Evolutionary conservation across 805 yeast genomes (phyloP).

Genomic region (Kluyveromyces nonfermentans): DNA sequence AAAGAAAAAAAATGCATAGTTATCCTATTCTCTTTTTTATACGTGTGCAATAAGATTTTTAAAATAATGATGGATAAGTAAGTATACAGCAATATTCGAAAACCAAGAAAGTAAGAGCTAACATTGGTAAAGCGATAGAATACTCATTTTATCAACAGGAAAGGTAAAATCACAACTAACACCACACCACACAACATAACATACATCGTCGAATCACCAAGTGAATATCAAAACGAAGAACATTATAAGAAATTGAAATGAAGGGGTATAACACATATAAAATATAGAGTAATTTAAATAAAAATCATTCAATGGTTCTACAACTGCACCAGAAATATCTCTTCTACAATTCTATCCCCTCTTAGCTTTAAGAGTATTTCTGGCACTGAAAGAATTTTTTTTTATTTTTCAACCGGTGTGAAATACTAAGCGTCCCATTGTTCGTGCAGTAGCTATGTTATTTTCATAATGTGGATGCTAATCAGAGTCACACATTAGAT

Average conservation of each 20-base stretch:
- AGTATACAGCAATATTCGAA: background rate
- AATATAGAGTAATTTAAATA: too few species aligned
- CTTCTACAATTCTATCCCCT: background rate
- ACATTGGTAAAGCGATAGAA: background rate
- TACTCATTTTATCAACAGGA: too few species aligned
- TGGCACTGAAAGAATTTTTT: background rate
- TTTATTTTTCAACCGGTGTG: background rate
- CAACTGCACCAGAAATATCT: background rate
- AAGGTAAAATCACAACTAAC: too few species aligned
- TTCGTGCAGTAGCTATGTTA: background rate
- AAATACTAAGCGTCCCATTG: background rate
- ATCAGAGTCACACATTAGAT: background rate
- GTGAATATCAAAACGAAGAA: too few species aligned
- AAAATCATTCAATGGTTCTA: background rate
- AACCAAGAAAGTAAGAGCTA: background rate
- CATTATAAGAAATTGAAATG: too few species aligned
- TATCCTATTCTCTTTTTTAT: too few species aligned
- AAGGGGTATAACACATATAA: background rate
- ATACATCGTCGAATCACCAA: too few species aligned
- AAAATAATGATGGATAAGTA: background rate
- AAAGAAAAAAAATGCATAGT: too few species aligned
- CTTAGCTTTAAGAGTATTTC: background rate
- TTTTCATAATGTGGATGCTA: background rate
- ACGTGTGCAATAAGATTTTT: background rate
- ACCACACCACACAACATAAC: too few species aligned